Evolutionary conservation across 2,329 filamentous ascomycete genomes (phyloP).

Genomic region (Fusarium sp.): DNA sequence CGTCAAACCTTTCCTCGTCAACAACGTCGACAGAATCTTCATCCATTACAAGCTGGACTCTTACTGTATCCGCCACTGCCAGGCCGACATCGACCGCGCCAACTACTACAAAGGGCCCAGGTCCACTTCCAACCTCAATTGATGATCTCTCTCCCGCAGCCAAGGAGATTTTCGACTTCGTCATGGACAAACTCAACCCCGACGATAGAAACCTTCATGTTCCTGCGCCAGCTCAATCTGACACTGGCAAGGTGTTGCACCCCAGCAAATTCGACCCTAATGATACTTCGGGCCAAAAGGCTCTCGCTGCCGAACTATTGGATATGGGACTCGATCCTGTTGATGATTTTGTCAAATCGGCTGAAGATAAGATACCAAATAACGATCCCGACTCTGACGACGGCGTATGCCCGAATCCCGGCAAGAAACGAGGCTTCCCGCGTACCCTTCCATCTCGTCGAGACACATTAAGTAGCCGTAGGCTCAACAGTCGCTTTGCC

Average conservation of each 20-base stretch:
- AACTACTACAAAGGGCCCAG: background rate
- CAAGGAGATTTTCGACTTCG: background rate
- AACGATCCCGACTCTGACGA: too few relatives aligned
- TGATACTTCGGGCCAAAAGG: background rate
- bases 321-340: background rate
- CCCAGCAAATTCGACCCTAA: background rate
- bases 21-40: too few relatives aligned
- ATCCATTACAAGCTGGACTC: background rate
- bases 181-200: background rate
- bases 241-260: background rate
- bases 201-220: background rate
- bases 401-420: too few relatives aligned
- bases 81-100: background rate
- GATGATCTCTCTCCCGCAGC: background rate
- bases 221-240: background rate
- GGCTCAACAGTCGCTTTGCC: too few relatives aligned
- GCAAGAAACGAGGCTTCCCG: too few relatives aligned
- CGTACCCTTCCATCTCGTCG: too few relatives aligned
- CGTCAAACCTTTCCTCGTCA: too few relatives aligned
- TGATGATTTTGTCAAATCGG: too few relatives aligned
- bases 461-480: too few relatives aligned
- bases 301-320: background rate
- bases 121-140: background rate
- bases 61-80: background rate
- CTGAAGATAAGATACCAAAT: too few relatives aligned